Evolutionary conservation across 441 rosid genomes (phyloP), one percentile per base, ranked within the genome.

Genomic region (Croton setiger): DNA sequence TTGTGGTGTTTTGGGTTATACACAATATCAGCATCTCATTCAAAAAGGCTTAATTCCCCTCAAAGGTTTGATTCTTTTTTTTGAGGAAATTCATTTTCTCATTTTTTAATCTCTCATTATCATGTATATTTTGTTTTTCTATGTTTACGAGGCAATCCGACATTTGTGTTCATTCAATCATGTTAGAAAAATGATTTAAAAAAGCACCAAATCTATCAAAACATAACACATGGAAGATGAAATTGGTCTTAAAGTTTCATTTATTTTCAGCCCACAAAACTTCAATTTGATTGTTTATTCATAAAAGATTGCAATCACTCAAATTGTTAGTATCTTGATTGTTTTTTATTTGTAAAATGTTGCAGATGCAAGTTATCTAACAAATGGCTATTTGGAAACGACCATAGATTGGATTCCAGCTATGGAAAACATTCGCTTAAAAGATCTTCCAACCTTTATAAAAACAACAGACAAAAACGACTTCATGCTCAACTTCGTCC

Each of bases 391-490:
- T 45, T 54, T 68, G 33, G 72, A 74, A 6, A 68, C 68, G 37
- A 13, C 39, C 1, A 20, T 72, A 7, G 72, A 74, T 51, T 68
- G 76, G 72, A 74, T 74, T 54, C 76, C 76, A 3, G 76, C 63
- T 6, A 68, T 74, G 72, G 27, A 74, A 45, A 37, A 35, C n/a
- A 74, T 74, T 11, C 17, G 57, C 0, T 52, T 73, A 56, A 73
- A 13, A 56, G 72, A 73, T 35, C 41, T 68, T 11, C 72, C 76
- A 45, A 54, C 2, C 31, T 54, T 62, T 6, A 15, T 66, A 3
- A 43, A 64, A 54, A 74, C 76, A 4, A 60, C 64, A 17, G 72
- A 74, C 55, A 36, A 13, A 17, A 63, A 74, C 8, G 76, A 68
- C 18, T 17, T 61, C 5, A 21, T 68, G 72, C 21, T 74, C 18